A percentile compares a stretch with the other conserved stretches of the same genome.
Evolutionary conservation across 73 alveolate genomes (phyloP).

Genomic region (Paramecium primaurelia): DNA sequence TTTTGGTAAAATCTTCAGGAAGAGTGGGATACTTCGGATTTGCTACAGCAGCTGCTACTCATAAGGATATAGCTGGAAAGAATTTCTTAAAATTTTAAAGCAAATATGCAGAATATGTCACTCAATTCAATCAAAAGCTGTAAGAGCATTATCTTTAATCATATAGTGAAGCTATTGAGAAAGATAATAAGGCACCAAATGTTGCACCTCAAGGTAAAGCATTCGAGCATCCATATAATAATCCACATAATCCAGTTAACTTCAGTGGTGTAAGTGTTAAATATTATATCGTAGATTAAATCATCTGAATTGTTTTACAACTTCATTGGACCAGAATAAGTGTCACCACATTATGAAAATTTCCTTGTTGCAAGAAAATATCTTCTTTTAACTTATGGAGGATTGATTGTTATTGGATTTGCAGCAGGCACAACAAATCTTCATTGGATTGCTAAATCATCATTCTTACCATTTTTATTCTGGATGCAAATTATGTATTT

Average conservation of each 20-base stretch:
- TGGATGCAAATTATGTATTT: constrained; percentile 63
- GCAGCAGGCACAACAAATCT: constrained; percentile 58
- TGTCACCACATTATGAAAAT: constrained; percentile 61
- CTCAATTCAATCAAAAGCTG: constrained; percentile 49
- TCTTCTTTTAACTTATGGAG: constrained; percentile 50
- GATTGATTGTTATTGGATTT: constrained; percentile 49
- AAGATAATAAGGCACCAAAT: constrained; percentile 39
- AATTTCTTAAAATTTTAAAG: constrained; percentile 9
- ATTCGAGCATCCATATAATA: constrained; percentile 53
- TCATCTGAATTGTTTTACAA: constrained; percentile 55
- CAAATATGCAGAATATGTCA: constrained; percentile 18
- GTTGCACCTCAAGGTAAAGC: constrained; percentile 58
- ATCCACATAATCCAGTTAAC: constrained; percentile 57
- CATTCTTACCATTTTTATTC: constrained; percentile 57
- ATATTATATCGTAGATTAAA: not conserved
- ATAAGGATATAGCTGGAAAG: constrained; percentile 26
- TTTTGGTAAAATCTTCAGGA: constrained; percentile 35
- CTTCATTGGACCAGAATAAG: constrained; percentile 64
- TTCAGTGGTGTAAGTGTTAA: constrained; percentile 48
- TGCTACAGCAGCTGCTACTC: constrained; percentile 20
- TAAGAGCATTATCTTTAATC: not conserved
- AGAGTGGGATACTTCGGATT: not conserved
- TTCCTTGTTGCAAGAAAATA: constrained; percentile 57
- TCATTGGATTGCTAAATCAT: constrained; percentile 60
- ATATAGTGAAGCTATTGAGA: constrained; percentile 49